Evolutionary conservation across 2,329 filamentous ascomycete genomes (phyloP).

Genomic region (Calonectria fujianensis): DNA sequence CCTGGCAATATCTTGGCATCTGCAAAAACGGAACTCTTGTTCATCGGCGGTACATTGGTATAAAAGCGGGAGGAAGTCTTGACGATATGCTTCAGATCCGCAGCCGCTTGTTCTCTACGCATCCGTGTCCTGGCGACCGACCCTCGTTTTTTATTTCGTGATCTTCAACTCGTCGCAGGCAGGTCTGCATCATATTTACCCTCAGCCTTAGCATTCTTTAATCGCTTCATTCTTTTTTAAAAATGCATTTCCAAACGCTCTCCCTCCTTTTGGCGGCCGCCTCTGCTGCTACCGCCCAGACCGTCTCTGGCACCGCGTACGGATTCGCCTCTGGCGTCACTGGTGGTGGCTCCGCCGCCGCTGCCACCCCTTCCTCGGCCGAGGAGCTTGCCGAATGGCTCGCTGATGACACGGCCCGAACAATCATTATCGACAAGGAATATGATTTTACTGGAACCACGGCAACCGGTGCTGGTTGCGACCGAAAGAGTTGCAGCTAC

Average conservation of each 20-base stretch:
- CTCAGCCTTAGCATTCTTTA: constrained; percentile 13
- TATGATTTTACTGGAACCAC: constrained; percentile 54
- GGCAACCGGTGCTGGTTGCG: constrained; percentile 52
- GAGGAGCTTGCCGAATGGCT: constrained; percentile 64
- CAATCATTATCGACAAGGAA: constrained; percentile 53
- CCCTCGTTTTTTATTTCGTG: constrained; percentile 21
- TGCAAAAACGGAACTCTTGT: constrained; percentile 9
- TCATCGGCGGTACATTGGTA: background rate
- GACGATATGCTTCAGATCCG: background rate
- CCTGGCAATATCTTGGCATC: constrained; percentile 32
- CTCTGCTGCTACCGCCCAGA: constrained; percentile 51
- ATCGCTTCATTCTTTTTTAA: constrained; percentile 6
- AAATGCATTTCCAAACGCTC: constrained; percentile 40
- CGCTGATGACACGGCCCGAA: constrained; percentile 53
- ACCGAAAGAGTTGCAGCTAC: constrained; percentile 56
- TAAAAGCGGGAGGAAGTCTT: background rate
- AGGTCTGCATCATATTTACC: constrained; percentile 25
- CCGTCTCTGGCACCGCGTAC: constrained; percentile 56
- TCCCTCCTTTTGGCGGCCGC: constrained; percentile 48
- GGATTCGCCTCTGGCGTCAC: constrained; percentile 65
- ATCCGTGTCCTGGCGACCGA: constrained; percentile 34
- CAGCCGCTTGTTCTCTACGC: constrained; percentile 20
- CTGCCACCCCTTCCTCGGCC: constrained; percentile 64
- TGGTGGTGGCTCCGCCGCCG: constrained; percentile 69
- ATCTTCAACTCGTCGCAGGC: constrained; percentile 25